Percentiles rank a stretch among this genome's conserved stretches.
These are phyloP conservation scores for Osmozyma mogii DNA, from an alignment of 805 yeast genomes.

Conservation along the genomic window DNA sequence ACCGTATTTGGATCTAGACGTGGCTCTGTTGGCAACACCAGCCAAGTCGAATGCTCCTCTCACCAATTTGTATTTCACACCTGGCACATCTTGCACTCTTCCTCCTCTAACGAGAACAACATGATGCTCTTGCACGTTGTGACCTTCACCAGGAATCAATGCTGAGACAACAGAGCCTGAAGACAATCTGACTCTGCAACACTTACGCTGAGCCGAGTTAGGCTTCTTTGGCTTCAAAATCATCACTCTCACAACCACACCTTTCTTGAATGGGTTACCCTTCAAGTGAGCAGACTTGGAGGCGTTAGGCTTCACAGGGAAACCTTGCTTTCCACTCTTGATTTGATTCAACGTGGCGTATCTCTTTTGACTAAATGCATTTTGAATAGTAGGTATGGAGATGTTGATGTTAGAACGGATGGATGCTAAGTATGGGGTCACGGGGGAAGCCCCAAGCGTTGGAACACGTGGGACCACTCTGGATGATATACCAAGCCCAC, in stretches of 20 bases:
- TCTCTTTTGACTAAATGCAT: too few relatives aligned
- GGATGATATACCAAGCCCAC: too few relatives aligned
- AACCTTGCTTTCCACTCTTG: slow-evolving; percentile 51
- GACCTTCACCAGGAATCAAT: slow-evolving; percentile 98
- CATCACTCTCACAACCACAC: slow-evolving; percentile 91
- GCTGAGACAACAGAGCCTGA: slow-evolving; percentile 88
- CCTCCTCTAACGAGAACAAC: slow-evolving; percentile 98
- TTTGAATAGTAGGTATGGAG: too few relatives aligned
- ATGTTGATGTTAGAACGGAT: slow-evolving; percentile 11
- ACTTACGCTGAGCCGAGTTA: slow-evolving; percentile 95
- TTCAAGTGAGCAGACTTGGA: slow-evolving; percentile 75
- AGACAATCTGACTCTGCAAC: slow-evolving; percentile 86
- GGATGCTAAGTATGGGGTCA: slow-evolving; percentile 9
- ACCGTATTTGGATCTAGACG: slow-evolving; percentile 90
- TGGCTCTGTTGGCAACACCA: slow-evolving; percentile 88
- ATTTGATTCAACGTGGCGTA: slow-evolving; percentile 74
- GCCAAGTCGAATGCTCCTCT: slow-evolving; percentile 91
- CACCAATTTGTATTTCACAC: slow-evolving; percentile 89
- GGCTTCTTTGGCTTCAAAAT: slow-evolving; percentile 97
- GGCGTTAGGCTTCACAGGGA: slow-evolving; percentile 42
- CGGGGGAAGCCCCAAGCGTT: too few relatives aligned
- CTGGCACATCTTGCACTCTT: slow-evolving; percentile 95
- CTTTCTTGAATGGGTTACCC: slow-evolving; percentile 79
- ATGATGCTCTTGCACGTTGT: slow-evolving; percentile 95
- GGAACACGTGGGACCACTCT: too few relatives aligned